These are phyloP conservation scores for Fusarium praegraminearum DNA, from an alignment of 2,329 filamentous ascomycete species.

Conservation along the genomic window DNA sequence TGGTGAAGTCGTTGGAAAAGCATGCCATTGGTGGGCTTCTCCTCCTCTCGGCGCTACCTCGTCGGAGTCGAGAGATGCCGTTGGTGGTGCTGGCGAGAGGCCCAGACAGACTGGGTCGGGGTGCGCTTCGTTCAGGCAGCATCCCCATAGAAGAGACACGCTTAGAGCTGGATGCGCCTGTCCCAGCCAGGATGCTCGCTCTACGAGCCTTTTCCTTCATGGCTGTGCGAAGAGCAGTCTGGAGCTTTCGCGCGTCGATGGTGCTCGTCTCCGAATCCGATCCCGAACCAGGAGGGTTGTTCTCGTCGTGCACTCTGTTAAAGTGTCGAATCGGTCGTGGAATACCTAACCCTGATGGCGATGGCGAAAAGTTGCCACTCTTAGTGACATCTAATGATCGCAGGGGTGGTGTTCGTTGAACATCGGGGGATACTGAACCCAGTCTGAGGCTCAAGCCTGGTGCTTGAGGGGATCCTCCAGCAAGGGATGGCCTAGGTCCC, in stretches of 20 bases:
- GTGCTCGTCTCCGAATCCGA: constrained; percentile 64
- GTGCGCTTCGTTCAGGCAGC: constrained; percentile 46
- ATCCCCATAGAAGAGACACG: constrained; percentile 62
- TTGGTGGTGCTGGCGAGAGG: constrained; percentile 63
- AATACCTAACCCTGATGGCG: constrained; percentile 51
- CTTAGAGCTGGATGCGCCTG: constrained; percentile 53
- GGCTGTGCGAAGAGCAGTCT: constrained; percentile 65
- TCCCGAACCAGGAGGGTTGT: constrained; percentile 61
- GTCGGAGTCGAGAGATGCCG: constrained; percentile 66
- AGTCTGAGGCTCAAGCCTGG: constrained; percentile 69
- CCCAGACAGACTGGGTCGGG: constrained; percentile 56
- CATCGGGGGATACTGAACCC: constrained; percentile 58
- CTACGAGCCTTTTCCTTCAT: constrained; percentile 61
- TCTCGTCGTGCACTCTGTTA: constrained; percentile 62
- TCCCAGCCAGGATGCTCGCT: constrained; percentile 54
- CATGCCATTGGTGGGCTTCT: constrained; percentile 66
- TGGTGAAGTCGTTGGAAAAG: constrained; percentile 59
- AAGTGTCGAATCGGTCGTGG: constrained; percentile 52
- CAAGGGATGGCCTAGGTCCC: constrained; percentile 55
- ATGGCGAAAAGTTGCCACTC: constrained; percentile 64
- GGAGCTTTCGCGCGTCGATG: constrained; percentile 67
- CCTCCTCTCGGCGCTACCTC: constrained; percentile 63
- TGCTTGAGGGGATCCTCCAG: constrained; percentile 69
- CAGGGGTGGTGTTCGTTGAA: constrained; percentile 57
- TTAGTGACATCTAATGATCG: constrained; percentile 64